phyloP scores from a whole-genome alignment of 164 flowering plant species.

The Liriodendron chinense region DNA sequence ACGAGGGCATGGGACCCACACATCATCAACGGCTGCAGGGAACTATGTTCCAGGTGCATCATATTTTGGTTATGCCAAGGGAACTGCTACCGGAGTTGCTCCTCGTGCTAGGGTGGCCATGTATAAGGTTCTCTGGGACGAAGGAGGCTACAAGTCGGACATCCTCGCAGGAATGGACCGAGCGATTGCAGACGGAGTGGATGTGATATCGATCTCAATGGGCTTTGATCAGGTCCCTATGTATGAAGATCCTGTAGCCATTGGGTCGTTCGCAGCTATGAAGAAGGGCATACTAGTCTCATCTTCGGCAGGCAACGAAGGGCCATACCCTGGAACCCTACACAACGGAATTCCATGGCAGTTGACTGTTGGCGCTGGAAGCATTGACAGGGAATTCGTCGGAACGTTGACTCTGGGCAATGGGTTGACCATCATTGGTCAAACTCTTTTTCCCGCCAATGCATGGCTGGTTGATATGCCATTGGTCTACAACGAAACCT shows the following conservation, averaged over 20 bases:
- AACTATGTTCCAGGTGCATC: slow-evolving; percentile 42
- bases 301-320: too few relatives aligned
- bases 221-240: slow-evolving; percentile 27
- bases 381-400: too few relatives aligned
- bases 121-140: slow-evolving; percentile 48
- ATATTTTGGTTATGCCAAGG: slow-evolving; percentile 57
- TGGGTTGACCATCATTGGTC: slow-evolving; percentile 39
- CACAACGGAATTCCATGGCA: too few relatives aligned
- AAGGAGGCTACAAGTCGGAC: slow-evolving; percentile 31
- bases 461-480: not conserved
- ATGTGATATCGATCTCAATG: slow-evolving; percentile 55
- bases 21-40: slow-evolving; percentile 69
- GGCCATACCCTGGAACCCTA: too few relatives aligned
- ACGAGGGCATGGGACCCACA: slow-evolving; percentile 87
- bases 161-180: slow-evolving; percentile 54
- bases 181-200: slow-evolving; percentile 65
- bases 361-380: too few relatives aligned
- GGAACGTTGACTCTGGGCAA: slow-evolving; percentile 40
- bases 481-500: not conserved
- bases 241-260: slow-evolving; percentile 43
- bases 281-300: slow-evolving; percentile 41
- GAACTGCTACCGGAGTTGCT: slow-evolving; percentile 61
- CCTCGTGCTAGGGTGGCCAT: too few relatives aligned
- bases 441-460: not conserved
- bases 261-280: slow-evolving; percentile 51